A percentile compares a stretch with the other conserved stretches of the same genome.
Evolutionary conservation across 208 protist genomes (phyloP).

Genomic region (Leishmania tarentolae): DNA sequence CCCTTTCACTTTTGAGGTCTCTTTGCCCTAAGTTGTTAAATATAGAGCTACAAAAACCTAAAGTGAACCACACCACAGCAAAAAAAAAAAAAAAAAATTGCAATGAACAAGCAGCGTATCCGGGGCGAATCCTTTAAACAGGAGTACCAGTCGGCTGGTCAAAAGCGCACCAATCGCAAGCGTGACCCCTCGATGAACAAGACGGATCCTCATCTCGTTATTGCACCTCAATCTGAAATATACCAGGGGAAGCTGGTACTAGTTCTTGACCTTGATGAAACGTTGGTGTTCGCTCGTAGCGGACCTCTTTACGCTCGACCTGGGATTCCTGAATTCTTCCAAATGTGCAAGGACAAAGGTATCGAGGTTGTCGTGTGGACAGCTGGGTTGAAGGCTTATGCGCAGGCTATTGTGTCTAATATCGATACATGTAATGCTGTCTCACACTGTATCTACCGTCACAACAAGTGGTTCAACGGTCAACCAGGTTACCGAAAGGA

Average conservation of each 20-base stretch:
- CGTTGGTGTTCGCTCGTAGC: conserved; percentile 86
- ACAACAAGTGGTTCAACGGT: conserved; percentile 94
- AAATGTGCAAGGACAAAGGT: conserved; percentile 80
- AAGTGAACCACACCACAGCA: conserved; percentile 4
- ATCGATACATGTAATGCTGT: conserved; percentile 89
- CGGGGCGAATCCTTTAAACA: conserved; percentile 93
- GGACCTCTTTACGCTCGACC: conserved; percentile 89
- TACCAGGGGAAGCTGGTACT: conserved; percentile 85
- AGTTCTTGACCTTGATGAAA: conserved; percentile 92
- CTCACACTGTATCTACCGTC: conserved; percentile 92
- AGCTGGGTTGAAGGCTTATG: conserved; percentile 90
- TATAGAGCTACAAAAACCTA: not conserved
- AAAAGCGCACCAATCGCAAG: conserved; percentile 60
- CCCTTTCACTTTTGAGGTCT: not conserved
- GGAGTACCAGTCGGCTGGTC: conserved; percentile 86
- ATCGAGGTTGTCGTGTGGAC: conserved; percentile 94
- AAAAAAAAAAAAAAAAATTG: conserved; percentile 11
- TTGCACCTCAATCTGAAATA: conserved; percentile 75
- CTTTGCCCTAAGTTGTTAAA: not conserved
- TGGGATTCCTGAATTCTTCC: conserved; percentile 89
- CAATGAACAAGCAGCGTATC: conserved; percentile 70
- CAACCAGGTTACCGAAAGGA: conserved; percentile 93
- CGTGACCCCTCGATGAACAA: conserved; percentile 93
- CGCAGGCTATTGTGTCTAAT: conserved; percentile 91
- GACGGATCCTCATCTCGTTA: conserved; percentile 71